These are phyloP conservation scores for Epicoccum nigrum DNA, from an alignment of 2,329 filamentous ascomycete species.

Conservation along the genomic window DNA sequence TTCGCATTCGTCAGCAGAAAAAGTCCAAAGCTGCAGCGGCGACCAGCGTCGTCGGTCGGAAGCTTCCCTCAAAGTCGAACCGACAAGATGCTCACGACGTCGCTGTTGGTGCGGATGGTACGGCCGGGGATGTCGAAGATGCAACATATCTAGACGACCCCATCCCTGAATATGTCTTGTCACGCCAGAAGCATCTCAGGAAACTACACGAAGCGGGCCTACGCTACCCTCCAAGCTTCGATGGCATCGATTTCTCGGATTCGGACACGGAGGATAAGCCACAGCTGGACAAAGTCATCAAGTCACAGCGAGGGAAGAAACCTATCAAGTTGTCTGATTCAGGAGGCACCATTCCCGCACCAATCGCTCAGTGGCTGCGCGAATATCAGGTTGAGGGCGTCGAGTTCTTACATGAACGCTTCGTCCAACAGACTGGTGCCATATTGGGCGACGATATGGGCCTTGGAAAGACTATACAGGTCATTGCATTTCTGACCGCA, in stretches of 20 bases:
- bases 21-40: slow-evolving; percentile 53
- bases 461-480: slow-evolving; percentile 93
- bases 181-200: slow-evolving; percentile 74
- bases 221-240: slow-evolving; percentile 77
- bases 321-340: slow-evolving; percentile 79
- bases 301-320: slow-evolving; percentile 71
- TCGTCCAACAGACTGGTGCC: slow-evolving; percentile 88
- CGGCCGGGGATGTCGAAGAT: slow-evolving; percentile 52
- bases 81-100: slow-evolving; percentile 15
- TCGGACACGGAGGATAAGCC: slow-evolving; percentile 73
- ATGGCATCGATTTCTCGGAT: slow-evolving; percentile 77
- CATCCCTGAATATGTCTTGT: slow-evolving; percentile 74
- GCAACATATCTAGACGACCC: slow-evolving; percentile 62
- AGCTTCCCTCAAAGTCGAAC: slow-evolving; percentile 30
- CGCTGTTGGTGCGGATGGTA: slow-evolving; percentile 29
- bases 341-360: slow-evolving; percentile 80
- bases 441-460: slow-evolving; percentile 98
- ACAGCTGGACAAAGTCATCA: slow-evolving; percentile 64
- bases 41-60: slow-evolving; percentile 51
- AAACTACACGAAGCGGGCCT: slow-evolving; percentile 71
- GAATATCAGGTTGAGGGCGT: slow-evolving; percentile 90
- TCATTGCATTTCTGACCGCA: slow-evolving; percentile 87
- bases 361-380: slow-evolving; percentile 88
- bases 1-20: slow-evolving; percentile 54
- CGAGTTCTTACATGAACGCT: slow-evolving; percentile 83